Evolutionary conservation across 2,329 filamentous ascomycete genomes (phyloP), one percentile per base, ranked within the genome.

Genomic region (Fusarium illudens): DNA sequence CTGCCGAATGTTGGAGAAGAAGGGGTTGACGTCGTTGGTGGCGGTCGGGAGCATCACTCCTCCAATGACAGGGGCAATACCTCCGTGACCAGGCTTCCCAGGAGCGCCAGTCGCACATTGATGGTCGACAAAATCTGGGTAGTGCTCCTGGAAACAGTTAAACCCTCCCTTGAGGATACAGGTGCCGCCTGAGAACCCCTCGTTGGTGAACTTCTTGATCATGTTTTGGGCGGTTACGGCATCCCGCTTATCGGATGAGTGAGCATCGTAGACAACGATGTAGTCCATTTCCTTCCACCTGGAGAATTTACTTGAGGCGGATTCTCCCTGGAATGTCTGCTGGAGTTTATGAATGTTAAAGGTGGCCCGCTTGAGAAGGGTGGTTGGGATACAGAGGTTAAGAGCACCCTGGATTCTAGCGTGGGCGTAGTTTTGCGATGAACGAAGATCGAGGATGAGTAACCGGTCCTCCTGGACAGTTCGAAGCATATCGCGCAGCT

Each of bases 1-100:
- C 77, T 98, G 96, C 42, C 96, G 89, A 72, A 99, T 98, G 68
- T 97, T 98, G 64, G 90, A 89, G 78, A 98, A 98, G 81, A 99
- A 98, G 0, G 95, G 94, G 72, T 96, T 97, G 0, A 89, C 85
- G 1, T 88, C 87, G 62, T 89, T 89, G 68, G 88, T 85, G 1
- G 87, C 85, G 36, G 83, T 82, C 1, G 96, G 96, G 77, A 98
- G 89, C 62, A 89, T 87, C 66, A 97, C 97, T 7, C 95, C 95
- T 60, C 95, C 96, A 60, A 94, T 92, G n/a, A 97, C 91, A 1
- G 92, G 92, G 0, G 79, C 79, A 36, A 93, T 77, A 11, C 78
- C 81, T 6, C 77, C 79, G 15, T 74, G 75, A 46, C 76, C 84
- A 15, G 85, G 86, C 54, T 87, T 76, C 10, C 81, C 82, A 4